Evolutionary conservation across 2,329 filamentous ascomycete species (phyloP).

Genomic region (Tolypocladium ophioglossoides): DNA sequence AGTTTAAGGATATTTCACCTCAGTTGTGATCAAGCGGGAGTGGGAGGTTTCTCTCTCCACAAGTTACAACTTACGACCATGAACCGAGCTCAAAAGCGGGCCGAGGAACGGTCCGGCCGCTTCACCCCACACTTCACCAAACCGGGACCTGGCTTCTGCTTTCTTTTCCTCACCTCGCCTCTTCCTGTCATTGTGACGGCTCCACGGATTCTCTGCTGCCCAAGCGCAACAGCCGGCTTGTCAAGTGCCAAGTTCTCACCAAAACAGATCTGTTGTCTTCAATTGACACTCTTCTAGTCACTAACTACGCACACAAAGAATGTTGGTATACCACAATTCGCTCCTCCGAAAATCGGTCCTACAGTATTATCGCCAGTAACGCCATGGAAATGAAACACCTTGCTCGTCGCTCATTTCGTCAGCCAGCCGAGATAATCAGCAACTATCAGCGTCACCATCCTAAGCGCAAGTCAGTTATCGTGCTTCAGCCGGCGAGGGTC

Average conservation of each 20-base stretch:
- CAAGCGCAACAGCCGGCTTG: neutral
- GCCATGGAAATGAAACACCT: neutral
- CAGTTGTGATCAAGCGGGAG: neutral
- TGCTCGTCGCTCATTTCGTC: constrained; percentile 32
- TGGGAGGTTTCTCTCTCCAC: neutral
- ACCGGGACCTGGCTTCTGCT: neutral
- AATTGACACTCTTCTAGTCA: neutral
- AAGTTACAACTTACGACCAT: no score
- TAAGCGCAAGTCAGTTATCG: constrained; percentile 17
- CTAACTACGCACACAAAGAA: neutral
- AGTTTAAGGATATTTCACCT: neutral
- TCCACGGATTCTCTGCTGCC: neutral
- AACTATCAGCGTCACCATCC: constrained; percentile 52
- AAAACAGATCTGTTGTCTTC: neutral
- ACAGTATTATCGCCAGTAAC: neutral
- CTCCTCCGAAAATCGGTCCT: neutral
- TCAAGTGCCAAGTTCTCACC: neutral
- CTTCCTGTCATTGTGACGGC: neutral
- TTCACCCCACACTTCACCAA: neutral
- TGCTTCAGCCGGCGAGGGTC: constrained; percentile 4
- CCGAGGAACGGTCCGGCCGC: neutral
- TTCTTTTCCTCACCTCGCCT: neutral
- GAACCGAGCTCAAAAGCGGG: neutral
- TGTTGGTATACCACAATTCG: neutral
- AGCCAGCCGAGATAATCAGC: constrained; percentile 51